These are phyloP conservation scores for Hypoxylon fragiforme DNA, from an alignment of 495 filamentous ascomycete species.

Conservation along the genomic window DNA sequence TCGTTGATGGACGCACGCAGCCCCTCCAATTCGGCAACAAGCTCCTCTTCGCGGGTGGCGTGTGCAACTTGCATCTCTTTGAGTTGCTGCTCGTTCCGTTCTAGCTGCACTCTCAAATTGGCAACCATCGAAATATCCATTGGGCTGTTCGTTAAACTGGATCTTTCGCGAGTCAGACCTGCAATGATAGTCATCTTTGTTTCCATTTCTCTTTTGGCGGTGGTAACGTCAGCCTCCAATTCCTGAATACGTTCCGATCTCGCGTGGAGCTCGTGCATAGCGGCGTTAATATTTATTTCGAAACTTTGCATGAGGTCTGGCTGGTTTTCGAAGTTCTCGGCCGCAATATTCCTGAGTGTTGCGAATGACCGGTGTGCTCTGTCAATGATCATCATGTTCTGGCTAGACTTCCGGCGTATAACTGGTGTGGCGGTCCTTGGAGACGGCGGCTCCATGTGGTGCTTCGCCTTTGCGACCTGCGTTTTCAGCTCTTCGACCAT, in stretches of 20 bases:
- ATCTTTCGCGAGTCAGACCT: slow-evolving; percentile 87
- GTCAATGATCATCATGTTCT: slow-evolving; percentile 86
- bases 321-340: slow-evolving; percentile 78
- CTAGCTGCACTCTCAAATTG: slow-evolving; percentile 80
- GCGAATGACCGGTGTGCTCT: slow-evolving; percentile 91
- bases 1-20: slow-evolving; percentile 63
- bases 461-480: slow-evolving; percentile 75
- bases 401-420: slow-evolving; percentile 91
- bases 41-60: slow-evolving; percentile 69
- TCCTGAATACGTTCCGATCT: slow-evolving; percentile 88
- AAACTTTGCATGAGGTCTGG: slow-evolving; percentile 90
- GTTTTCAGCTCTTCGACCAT: slow-evolving; percentile 88
- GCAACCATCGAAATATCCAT: slow-evolving; percentile 94
- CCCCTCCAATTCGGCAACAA: slow-evolving; percentile 67
- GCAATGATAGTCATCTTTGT: slow-evolving; percentile 92
- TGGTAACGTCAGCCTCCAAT: slow-evolving; percentile 81
- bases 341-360: slow-evolving; percentile 81
- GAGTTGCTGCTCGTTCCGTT: slow-evolving; percentile 82
- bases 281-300: slow-evolving; percentile 85
- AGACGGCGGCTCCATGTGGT: slow-evolving; percentile 60
- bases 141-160: slow-evolving; percentile 81
- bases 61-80: slow-evolving; percentile 73
- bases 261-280: slow-evolving; percentile 87
- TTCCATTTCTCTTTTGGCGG: slow-evolving; percentile 93
- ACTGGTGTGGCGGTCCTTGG: slow-evolving; percentile 66